Evolutionary conservation across 2,329 filamentous ascomycete species (phyloP), one percentile per base, ranked within the genome.

Genomic region (Lecanoromycetidae sp.): DNA sequence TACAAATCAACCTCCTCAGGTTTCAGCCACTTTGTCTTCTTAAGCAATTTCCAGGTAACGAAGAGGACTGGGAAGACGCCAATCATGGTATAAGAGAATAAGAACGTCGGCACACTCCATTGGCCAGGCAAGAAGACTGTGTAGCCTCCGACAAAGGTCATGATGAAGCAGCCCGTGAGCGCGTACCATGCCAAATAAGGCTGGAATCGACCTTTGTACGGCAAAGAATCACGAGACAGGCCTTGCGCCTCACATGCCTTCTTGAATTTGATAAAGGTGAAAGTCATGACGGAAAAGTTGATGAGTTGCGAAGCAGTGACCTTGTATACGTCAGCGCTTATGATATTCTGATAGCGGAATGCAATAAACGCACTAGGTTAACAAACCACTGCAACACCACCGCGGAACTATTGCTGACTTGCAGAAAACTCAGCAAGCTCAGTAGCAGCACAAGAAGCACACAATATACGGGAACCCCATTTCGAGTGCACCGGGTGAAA

Each of bases 21-120:
- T 48, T 68, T 71, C 43, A 70, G 59, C 49, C 75, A 71, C 44
- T 70, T 75, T 0, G 82, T 84, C 58, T 70, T 74, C 61, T 83
- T 79, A 48, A 79, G 55, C 5, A 84, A 25, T 62, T 90, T 91
- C 79, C 82, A 90, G 5, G 75, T 76, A 3, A 81, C 34, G 59
- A 76, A 88, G 2, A 90, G 65, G 0, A 79, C 54, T 0, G 82
- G 83, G 58, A 84, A 86, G 2, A 87, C 64, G 4, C 74, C 75
- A 42, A 88, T 75, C 72, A 85, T 86, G 40, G 79, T 77, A 61
- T 88, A 88, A 63, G 79, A 82, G 62, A 87, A 86, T 23, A 90
- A 62, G 60, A 90, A 91, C 5, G 75, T 77, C 5, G 80, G 72
- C 0, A 82, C 59, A 50, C 77, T 71, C 84, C 82, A 90, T 4